Base-by-base conservation (phyloP, 768 basidiomycete species). In the Hortiboletus flavorubellus region DNA sequence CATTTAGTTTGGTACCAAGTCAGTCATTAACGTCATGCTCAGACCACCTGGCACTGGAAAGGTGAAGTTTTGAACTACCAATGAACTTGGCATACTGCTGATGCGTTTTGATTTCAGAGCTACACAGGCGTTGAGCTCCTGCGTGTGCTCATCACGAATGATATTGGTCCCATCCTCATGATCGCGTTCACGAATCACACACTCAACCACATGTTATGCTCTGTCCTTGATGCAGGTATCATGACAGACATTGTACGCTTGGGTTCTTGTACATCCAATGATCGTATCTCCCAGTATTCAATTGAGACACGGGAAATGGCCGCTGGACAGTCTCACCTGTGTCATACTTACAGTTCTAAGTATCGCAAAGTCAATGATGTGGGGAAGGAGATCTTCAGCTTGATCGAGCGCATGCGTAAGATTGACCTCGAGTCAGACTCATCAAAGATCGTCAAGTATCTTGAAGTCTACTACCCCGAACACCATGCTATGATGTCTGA, bases 11-110 rank as follows among this genome's bases (percentile, higher is more conserved):
- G 8, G 7, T 15, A 8, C n/a, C 31, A 7, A 11, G 8, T 33
- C 46, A 0, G 9, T 43, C 10, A 21, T 45, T 49, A 2, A 51
- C 52, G 29, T 46, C 29, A 30, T 29, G 4, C 37, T 4, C 54
- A 87, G 87, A 43, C 89, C 89, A 26, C 89, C 89, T 2, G 89
- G 89, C 1, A 90, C 89, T 0, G 89, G 89, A 58, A 89, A 89
- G 78, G 85, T 85, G 30, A 16, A 21, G 21, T 21, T 4, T 37
- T 12, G 8, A 4, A 11, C 16, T 15, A 10, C 10, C 23, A 4
- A 12, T 16, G 10, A 30, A 38, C 6, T 35, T 2, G 18, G 7
- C 18, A 29, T 23, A 48, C n/a, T 54, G 52, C 29, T 38, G 16
- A 3, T 2, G 10, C 0, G 15, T 5, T 46, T 50, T 51, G 21